Evolutionary conservation across 1,284 basidiomycete species (phyloP), one percentile per base, ranked within the genome.

Genomic region (Boletus austroedulis): DNA sequence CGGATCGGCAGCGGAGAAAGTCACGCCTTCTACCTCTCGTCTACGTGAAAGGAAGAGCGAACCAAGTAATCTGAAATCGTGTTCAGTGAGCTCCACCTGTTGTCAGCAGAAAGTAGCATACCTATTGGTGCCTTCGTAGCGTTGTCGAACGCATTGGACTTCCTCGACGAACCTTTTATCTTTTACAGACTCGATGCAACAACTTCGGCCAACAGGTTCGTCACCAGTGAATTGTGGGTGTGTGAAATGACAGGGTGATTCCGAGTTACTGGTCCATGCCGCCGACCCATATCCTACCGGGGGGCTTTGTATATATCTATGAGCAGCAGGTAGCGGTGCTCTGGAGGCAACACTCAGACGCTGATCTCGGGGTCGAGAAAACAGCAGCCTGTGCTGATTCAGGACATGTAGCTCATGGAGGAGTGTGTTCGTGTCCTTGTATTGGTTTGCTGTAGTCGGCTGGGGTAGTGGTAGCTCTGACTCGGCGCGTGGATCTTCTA

Each of bases 51-150:
- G 78, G 65, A 90, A 83, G 44, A 86, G 69, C 3, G 80, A 80
- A 34, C 85, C 82, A 38, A 90, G 70, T 11, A 83, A 64, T 55
- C 80, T 81, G 55, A 29, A 49, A 49, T 15, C 8, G 28, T 49
- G 28, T 29, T 73, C 21, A 62, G 47, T 28, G 43, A 17, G 40
- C 11, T 24, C 6, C 32, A 46, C 43, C 21, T 38, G 28, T 26
- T 24, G 36, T 46, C 36, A 50, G 47, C 54, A 50, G 19, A 52
- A 36, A 45, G 40, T 51, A 60, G 61, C 70, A 53, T 52, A 87
- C 88, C 77, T 85, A 68, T 90, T 90, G 1, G 77, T 77, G 55
- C 81, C 81, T 66, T 85, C 85, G 57, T 90, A 90, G 21, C 77
- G 79, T 55, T 83, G 78, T 46, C 78, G 78, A 19, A 89, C 86